Conservation (phyloP, 306 rosid species). For the Dryas alaskensis region DNA sequence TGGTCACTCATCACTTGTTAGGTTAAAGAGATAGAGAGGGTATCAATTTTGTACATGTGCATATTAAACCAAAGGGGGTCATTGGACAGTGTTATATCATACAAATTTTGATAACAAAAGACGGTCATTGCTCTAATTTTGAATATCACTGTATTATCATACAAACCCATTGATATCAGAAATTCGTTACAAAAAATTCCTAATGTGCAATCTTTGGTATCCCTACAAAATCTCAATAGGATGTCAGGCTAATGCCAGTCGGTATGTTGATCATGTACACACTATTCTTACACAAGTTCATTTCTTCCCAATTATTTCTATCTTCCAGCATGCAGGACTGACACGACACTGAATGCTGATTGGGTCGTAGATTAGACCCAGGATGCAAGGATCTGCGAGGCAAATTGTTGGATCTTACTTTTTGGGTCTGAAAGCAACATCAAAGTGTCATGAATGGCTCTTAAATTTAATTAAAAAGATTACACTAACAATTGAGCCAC, state of each 20-base stretch:
- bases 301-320: conserved; percentile 21
- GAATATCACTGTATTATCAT: conserved; percentile 3
- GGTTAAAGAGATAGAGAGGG: no score
- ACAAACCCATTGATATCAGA: conserved; percentile 11
- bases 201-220: conserved; percentile 26
- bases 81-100: not conserved
- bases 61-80: no score
- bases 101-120: not conserved
- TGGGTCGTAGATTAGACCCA: conserved; percentile 74
- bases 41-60: no score
- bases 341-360: conserved; percentile 83
- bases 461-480: no score
- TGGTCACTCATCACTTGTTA: no score
- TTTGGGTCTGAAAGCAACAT: conserved; percentile 73
- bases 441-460: conserved; percentile 3
- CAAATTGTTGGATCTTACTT: conserved; percentile 91
- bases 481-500: no score
- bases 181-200: conserved; percentile 35
- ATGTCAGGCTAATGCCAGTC: conserved; percentile 24
- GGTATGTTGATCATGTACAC: conserved; percentile 52
- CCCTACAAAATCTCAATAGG: conserved; percentile 32
- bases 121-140: not conserved
- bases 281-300: conserved; percentile 27
- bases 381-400: conserved; percentile 72
- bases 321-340: conserved; percentile 27